Evolutionary conservation across 192 early-diverging fungal genomes (phyloP).

Genomic region (Phycomyces blakesleeanus): DNA sequence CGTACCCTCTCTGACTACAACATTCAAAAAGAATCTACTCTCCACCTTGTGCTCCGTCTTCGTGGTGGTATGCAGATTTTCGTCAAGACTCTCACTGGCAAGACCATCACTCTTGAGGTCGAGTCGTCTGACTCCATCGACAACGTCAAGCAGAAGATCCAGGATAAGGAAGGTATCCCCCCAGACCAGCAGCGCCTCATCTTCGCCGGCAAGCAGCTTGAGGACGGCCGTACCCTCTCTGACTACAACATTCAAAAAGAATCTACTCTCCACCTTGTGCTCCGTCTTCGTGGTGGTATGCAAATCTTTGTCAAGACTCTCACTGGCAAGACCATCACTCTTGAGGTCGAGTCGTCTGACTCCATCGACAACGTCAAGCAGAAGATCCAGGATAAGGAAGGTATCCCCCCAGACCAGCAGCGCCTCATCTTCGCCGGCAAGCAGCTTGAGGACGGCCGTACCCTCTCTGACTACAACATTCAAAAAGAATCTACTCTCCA

Average conservation of each 20-base stretch:
- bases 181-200: too few species aligned
- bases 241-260: too few species aligned
- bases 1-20: conserved; percentile 74
- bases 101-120: too few species aligned
- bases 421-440: conserved; percentile 79
- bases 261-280: too few species aligned
- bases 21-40: conserved; percentile 80
- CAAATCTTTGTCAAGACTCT: conserved; percentile 79
- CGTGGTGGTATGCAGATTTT: conserved; percentile 39
- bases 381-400: conserved; percentile 98
- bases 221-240: too few species aligned
- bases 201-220: too few species aligned
- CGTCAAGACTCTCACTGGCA: conserved; percentile 37
- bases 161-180: too few species aligned
- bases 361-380: conserved; percentile 78
- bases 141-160: too few species aligned
- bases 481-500: conserved; percentile 73
- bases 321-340: conserved; percentile 96
- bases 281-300: conserved; percentile 1
- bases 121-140: too few species aligned
- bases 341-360: conserved; percentile 81
- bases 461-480: conserved; percentile 75
- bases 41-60: conserved; percentile 22
- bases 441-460: conserved; percentile 77
- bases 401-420: conserved; percentile 83